phyloP scores from a whole-genome alignment of 805 yeast genomes.

The Metschnikowia aberdeeniae region DNA sequence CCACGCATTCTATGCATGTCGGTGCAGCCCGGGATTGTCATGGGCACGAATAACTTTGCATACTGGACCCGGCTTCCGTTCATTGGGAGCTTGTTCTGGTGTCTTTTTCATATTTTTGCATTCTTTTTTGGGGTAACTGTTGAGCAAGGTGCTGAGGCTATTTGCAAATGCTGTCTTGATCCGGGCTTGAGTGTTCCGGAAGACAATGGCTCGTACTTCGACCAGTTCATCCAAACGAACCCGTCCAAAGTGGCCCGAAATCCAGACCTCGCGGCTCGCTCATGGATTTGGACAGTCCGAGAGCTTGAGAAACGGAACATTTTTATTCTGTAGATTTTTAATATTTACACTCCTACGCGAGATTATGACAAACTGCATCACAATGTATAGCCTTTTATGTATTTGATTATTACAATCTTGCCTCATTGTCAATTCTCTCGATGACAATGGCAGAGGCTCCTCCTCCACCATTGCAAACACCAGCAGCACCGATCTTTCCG shows the following conservation, averaged over 20 bases:
- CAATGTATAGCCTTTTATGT: neutral
- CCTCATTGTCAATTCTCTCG: conserved; percentile 51
- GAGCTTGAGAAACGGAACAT: conserved; percentile 50
- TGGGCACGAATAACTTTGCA: conserved; percentile 71
- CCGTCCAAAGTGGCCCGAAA: conserved; percentile 58
- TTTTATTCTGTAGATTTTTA: conserved; percentile 14
- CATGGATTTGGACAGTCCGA: conserved; percentile 77
- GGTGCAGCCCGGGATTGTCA: conserved; percentile 84
- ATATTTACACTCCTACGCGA: neutral
- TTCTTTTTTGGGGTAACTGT: conserved; percentile 64
- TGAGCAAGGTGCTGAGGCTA: conserved; percentile 67
- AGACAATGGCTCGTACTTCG: conserved; percentile 68
- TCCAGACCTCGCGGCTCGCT: conserved; percentile 57
- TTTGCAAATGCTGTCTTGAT: conserved; percentile 59
- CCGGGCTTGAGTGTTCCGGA: conserved; percentile 43
- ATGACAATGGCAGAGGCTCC: conserved; percentile 94
- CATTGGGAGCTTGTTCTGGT: conserved; percentile 72
- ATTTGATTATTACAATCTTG: conserved; percentile 29
- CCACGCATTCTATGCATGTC: conserved; percentile 62
- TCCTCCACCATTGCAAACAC: conserved; percentile 99
- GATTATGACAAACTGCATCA: neutral
- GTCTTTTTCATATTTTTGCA: conserved; percentile 65
- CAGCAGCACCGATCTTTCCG: conserved; percentile 85
- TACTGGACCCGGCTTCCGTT: conserved; percentile 77
- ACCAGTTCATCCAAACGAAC: conserved; percentile 40